Conservation (phyloP, 208 protist genomes). For the Trypanosoma scelopori region DNA sequence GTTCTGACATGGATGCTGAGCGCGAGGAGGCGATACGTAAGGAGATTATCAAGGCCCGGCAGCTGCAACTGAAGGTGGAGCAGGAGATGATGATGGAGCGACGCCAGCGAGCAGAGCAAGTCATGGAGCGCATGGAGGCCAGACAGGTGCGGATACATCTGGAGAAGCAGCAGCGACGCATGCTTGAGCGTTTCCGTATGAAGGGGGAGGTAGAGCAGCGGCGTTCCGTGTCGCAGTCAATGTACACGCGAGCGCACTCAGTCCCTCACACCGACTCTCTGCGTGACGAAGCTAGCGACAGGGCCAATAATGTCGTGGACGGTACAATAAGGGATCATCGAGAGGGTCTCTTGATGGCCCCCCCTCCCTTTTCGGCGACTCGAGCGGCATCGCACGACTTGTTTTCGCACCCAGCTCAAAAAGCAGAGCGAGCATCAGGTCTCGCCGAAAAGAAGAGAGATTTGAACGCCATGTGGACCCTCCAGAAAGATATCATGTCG, state of each 20-base stretch:
- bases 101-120: neutral
- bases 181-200: slow-evolving; percentile 2
- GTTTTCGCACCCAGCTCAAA: neutral
- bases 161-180: slow-evolving; percentile 19
- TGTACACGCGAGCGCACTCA: neutral
- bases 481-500: slow-evolving; percentile 23
- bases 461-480: slow-evolving; percentile 5
- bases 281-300: neutral
- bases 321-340: neutral
- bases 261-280: neutral
- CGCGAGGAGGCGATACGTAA: slow-evolving; percentile 12
- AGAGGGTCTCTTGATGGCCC: neutral
- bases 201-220: slow-evolving; percentile 9
- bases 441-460: neutral
- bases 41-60: slow-evolving; percentile 13
- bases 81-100: slow-evolving; percentile 15
- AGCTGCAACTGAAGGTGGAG: slow-evolving; percentile 9
- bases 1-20: slow-evolving; percentile 6
- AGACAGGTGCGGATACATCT: slow-evolving; percentile 7
- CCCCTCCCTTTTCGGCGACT: neutral
- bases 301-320: neutral
- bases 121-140: neutral
- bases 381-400: neutral
- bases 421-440: neutral
- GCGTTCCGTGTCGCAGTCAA: neutral